phyloP scores from a whole-genome alignment of 83 land plant species.

The Diphasiastrum complanatum region DNA sequence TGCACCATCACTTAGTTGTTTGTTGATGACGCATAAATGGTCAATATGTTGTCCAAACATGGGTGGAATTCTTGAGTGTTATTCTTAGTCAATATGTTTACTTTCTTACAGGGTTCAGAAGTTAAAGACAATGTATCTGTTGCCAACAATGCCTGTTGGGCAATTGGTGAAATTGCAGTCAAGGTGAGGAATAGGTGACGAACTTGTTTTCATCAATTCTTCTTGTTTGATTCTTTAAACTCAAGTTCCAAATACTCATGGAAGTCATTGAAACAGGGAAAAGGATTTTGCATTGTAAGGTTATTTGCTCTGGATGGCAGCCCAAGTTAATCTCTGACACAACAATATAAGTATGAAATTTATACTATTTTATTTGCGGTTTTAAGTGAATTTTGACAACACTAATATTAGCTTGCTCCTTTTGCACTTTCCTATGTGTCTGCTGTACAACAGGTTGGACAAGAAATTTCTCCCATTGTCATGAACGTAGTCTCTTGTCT shows the following conservation, averaged over 20 bases:
- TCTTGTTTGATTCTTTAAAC: background rate
- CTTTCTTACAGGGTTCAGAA: slow-evolving; percentile 40
- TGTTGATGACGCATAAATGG: background rate
- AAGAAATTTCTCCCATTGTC: slow-evolving; percentile 76
- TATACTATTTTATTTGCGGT: background rate
- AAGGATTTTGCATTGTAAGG: no score
- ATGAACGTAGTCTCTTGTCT: slow-evolving; percentile 68
- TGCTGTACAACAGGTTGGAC: slow-evolving; percentile 50
- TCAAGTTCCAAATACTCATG: no score
- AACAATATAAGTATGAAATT: background rate
- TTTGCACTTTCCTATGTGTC: background rate
- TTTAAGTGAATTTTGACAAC: background rate
- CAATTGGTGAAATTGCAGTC: slow-evolving; percentile 94
- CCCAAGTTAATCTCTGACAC: background rate
- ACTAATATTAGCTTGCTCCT: no score
- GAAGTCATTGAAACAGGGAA: no score
- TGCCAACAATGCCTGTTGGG: slow-evolving; percentile 99
- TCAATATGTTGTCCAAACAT: background rate
- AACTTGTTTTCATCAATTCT: background rate
- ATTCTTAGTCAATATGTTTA: background rate
- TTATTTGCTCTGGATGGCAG: slow-evolving; percentile 4
- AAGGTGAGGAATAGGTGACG: no score
- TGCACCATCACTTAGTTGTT: background rate
- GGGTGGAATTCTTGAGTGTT: background rate
- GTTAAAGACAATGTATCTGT: slow-evolving; percentile 78